Evolutionary conservation across 2,329 filamentous ascomycete species (phyloP).

Genomic region (Clonostachys rosea): DNA sequence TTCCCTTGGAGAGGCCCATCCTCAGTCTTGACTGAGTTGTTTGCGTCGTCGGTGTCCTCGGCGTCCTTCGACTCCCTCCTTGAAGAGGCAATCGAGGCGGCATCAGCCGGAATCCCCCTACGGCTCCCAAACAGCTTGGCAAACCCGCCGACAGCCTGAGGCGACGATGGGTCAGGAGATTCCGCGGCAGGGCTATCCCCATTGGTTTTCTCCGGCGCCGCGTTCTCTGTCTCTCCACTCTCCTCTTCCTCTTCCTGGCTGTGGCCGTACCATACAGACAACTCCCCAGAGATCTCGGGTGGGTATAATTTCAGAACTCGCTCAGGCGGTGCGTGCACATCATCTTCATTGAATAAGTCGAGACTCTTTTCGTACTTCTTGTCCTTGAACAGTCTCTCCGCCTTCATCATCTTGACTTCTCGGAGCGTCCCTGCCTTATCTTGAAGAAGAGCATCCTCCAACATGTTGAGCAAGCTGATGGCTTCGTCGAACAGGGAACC

Average conservation of each 20-base stretch:
- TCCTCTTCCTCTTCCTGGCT: slow-evolving; percentile 36
- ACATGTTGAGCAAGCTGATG: slow-evolving; percentile 80
- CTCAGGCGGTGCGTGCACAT: slow-evolving; percentile 85
- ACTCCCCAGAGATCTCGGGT: slow-evolving; percentile 73
- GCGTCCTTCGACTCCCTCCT: slow-evolving; percentile 44
- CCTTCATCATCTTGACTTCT: slow-evolving; percentile 88
- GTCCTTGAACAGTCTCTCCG: slow-evolving; percentile 75
- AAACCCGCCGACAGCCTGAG: slow-evolving; percentile 39
- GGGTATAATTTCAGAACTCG: slow-evolving; percentile 84
- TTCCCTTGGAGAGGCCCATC: slow-evolving; percentile 59
- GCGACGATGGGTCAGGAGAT: slow-evolving; percentile 24
- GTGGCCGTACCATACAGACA: slow-evolving; percentile 51
- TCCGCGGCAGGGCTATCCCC: slow-evolving; percentile 13
- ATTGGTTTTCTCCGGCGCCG: slow-evolving; percentile 12
- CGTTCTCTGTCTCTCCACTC: not conserved
- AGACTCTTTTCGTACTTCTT: slow-evolving; percentile 82
- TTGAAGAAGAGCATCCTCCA: slow-evolving; percentile 85
- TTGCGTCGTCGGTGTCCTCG: slow-evolving; percentile 51
- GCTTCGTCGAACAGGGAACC: slow-evolving; percentile 81
- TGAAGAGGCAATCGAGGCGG: slow-evolving; percentile 55
- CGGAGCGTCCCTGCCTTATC: slow-evolving; percentile 78
- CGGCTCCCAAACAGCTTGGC: slow-evolving; percentile 47
- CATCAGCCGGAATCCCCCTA: slow-evolving; percentile 41
- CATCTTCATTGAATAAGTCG: slow-evolving; percentile 79
- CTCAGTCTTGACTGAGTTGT: slow-evolving; percentile 26